A percentile compares a stretch with the other conserved stretches of the same genome.
phyloP scores from a whole-genome alignment of 306 rosid genomes.

The Spatholobus suberectus region DNA sequence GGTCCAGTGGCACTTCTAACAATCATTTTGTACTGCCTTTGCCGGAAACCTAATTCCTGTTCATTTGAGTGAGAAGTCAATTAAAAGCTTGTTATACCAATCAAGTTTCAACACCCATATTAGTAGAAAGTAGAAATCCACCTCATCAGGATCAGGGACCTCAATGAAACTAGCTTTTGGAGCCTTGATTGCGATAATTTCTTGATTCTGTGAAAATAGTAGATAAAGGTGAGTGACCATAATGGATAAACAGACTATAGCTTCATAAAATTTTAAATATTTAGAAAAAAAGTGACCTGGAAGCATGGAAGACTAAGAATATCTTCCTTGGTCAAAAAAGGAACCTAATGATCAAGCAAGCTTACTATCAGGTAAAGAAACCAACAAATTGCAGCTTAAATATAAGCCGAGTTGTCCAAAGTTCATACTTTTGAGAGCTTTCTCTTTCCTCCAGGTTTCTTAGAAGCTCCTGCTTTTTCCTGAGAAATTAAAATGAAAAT shows the following conservation, averaged over 20 bases:
- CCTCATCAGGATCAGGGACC: slow-evolving; percentile 94
- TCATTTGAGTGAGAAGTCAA: slow-evolving; percentile 40
- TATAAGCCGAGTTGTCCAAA: not conserved
- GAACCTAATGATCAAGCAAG: slow-evolving; percentile 55
- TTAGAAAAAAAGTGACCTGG: slow-evolving; percentile 61
- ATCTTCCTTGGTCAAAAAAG: slow-evolving; percentile 70
- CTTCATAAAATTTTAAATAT: slow-evolving; percentile 1
- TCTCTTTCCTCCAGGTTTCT: slow-evolving; percentile 60
- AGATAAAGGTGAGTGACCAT: slow-evolving; percentile 44
- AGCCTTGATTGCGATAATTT: slow-evolving; percentile 79
- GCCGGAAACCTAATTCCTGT: slow-evolving; percentile 69
- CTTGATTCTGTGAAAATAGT: slow-evolving; percentile 60
- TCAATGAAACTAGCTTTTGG: slow-evolving; percentile 78
- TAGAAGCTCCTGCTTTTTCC: slow-evolving; percentile 69
- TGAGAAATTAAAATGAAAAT: slow-evolving; percentile 46
- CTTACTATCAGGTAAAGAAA: slow-evolving; percentile 38
- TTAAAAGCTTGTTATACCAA: slow-evolving; percentile 26
- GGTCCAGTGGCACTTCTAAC: slow-evolving; percentile 83
- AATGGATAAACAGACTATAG: slow-evolving; percentile 27
- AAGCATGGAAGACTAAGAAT: slow-evolving; percentile 70
- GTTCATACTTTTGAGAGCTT: slow-evolving; percentile 58
- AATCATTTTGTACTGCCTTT: slow-evolving; percentile 70
- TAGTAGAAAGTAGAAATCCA: slow-evolving; percentile 39
- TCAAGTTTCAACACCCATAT: slow-evolving; percentile 39
- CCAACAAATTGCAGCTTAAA: slow-evolving; percentile 20